A percentile compares a stretch with the other conserved stretches of the same genome.
These are phyloP conservation scores for Adansonia madagascariensis DNA, from an alignment of 441 rosid species.

Conservation along the genomic window DNA sequence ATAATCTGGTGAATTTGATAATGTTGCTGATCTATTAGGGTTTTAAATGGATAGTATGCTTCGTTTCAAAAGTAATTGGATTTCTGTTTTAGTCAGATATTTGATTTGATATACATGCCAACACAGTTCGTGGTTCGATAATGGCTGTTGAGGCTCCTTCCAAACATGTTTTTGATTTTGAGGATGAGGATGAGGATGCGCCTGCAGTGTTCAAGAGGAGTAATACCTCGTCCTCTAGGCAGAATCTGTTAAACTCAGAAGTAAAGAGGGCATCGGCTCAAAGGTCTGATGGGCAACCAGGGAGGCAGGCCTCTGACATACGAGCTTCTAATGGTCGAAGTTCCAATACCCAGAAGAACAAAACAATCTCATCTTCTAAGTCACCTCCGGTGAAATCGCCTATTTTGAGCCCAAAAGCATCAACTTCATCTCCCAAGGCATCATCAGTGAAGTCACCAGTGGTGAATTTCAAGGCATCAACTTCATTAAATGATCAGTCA, in stretches of 20 bases:
- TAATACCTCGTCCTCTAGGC: slow-evolving; percentile 48
- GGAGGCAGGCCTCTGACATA: slow-evolving; percentile 10
- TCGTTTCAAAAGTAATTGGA: slow-evolving; percentile 4
- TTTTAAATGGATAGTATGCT: background rate
- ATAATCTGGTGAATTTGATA: background rate
- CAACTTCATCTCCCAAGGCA: slow-evolving; percentile 30
- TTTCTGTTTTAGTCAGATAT: slow-evolving; percentile 29
- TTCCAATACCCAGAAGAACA: slow-evolving; percentile 47
- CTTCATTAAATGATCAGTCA: slow-evolving; percentile 42
- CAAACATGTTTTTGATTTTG: slow-evolving; percentile 55
- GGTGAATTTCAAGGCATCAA: slow-evolving; percentile 40
- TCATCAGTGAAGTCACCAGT: slow-evolving; percentile 27
- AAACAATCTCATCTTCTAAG: slow-evolving; percentile 50
- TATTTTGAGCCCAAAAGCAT: slow-evolving; percentile 57
- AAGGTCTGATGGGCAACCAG: slow-evolving; percentile 24
- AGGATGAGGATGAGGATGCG: slow-evolving; percentile 58
- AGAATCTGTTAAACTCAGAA: slow-evolving; percentile 50
- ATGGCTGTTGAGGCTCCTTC: slow-evolving; percentile 79
- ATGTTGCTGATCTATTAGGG: background rate
- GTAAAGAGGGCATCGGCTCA: slow-evolving; percentile 41
- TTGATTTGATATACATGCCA: slow-evolving; percentile 52
- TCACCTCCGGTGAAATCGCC: slow-evolving; percentile 60
- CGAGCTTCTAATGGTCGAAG: slow-evolving; percentile 51
- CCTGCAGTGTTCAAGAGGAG: slow-evolving; percentile 73
- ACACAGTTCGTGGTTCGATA: slow-evolving; percentile 42